Conservation (phyloP, 495 filamentous ascomycete species). For the Hapsidospora chrysogenum region DNA sequence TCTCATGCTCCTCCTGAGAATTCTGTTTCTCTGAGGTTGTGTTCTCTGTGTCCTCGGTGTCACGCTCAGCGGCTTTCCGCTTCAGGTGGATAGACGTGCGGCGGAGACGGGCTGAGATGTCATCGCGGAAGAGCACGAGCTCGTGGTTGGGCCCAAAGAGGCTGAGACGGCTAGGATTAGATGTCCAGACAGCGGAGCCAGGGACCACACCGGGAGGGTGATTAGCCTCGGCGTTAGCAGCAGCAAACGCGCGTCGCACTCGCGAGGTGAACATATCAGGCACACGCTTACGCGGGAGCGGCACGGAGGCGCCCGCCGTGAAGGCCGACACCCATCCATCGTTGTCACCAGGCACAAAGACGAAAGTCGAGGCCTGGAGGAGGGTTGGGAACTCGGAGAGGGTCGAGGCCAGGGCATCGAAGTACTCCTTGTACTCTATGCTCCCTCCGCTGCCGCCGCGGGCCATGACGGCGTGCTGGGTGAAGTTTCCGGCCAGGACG, state of each 20-base stretch:
- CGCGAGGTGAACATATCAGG: slow-evolving; percentile 80
- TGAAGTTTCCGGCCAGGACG: slow-evolving; percentile 74
- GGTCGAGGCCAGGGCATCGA: slow-evolving; percentile 67
- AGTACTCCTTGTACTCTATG: slow-evolving; percentile 90
- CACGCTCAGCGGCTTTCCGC: slow-evolving; percentile 10
- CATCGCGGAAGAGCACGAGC: slow-evolving; percentile 71
- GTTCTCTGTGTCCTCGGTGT: too few relatives aligned
- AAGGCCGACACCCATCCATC: slow-evolving; percentile 86
- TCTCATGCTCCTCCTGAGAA: slow-evolving; percentile 12
- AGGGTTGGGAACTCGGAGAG: slow-evolving; percentile 77
- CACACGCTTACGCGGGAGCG: slow-evolving; percentile 54
- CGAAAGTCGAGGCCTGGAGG: slow-evolving; percentile 61
- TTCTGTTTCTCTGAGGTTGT: too few relatives aligned
- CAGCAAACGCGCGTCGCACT: slow-evolving; percentile 60
- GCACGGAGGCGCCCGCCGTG: slow-evolving; percentile 60
- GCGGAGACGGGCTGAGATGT: slow-evolving; percentile 60
- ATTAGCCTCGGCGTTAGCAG: slow-evolving; percentile 48
- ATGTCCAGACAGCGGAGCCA: slow-evolving; percentile 73
- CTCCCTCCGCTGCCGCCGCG: slow-evolving; percentile 51
- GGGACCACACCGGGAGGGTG: slow-evolving; percentile 9
- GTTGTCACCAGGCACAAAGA: slow-evolving; percentile 91
- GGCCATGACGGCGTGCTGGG: slow-evolving; percentile 51
- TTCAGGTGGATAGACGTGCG: slow-evolving; percentile 52
- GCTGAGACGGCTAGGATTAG: slow-evolving; percentile 63
- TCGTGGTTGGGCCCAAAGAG: slow-evolving; percentile 79